A percentile compares a stretch with the other conserved stretches of the same genome.
phyloP scores from a whole-genome alignment of 148 eudicot genomes.

The Suaeda aralocaspica region DNA sequence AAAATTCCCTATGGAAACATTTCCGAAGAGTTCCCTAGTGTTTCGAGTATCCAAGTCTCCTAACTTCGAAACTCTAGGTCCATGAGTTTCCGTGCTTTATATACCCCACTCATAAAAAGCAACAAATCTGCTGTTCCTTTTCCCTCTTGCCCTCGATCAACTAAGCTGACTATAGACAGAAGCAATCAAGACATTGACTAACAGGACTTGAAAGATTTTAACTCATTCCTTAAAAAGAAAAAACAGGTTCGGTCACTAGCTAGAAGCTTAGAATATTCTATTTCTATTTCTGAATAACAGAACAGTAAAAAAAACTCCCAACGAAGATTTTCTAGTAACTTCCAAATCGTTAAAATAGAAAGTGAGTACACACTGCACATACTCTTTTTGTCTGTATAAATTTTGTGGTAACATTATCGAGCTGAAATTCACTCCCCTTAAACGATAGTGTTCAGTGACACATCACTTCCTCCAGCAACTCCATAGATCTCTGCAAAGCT shows the following conservation, averaged over 20 bases:
- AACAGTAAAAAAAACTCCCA: background rate
- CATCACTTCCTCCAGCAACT: conserved; percentile 85
- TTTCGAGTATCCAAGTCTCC: no score
- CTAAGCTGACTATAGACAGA: no score
- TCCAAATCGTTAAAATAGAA: background rate
- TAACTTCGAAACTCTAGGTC: no score
- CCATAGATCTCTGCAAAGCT: conserved; percentile 61
- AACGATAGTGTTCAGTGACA: conserved; percentile 73
- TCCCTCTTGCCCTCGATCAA: no score
- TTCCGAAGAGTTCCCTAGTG: no score
- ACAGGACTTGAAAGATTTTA: no score
- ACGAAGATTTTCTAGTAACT: no score
- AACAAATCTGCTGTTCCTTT: no score
- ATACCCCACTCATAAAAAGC: no score
- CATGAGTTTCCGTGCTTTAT: no score
- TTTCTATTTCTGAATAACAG: background rate
- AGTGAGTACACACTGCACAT: conserved; percentile 21
- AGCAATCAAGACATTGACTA: no score
- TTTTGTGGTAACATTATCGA: conserved; percentile 55
- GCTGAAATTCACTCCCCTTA: conserved; percentile 49
- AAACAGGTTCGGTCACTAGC: background rate
- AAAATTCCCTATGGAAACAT: no score
- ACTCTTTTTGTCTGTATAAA: conserved; percentile 83
- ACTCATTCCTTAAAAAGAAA: background rate
- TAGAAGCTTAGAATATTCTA: background rate